Evolutionary conservation across 106 monocot genomes (phyloP).

Genomic region (Chionographis japonica): DNA sequence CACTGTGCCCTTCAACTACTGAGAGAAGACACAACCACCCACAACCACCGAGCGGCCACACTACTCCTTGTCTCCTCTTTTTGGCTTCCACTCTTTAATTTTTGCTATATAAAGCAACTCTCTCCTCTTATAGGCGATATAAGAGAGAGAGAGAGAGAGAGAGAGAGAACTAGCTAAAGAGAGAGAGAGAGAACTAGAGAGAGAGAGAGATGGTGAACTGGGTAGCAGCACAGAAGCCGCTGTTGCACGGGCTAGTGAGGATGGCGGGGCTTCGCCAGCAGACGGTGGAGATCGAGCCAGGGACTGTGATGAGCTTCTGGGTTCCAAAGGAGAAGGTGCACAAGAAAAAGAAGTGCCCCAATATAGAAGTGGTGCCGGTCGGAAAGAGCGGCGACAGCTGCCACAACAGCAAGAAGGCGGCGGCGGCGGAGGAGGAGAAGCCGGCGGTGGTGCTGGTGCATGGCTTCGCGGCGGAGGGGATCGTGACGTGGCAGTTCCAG

Average conservation of each 20-base stretch:
- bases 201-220: slow-evolving; percentile 67
- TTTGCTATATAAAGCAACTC: no score
- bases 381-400: not conserved
- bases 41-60: no score
- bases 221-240: slow-evolving; percentile 62
- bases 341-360: slow-evolving; percentile 16
- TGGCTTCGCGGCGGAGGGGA: slow-evolving; percentile 85
- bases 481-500: slow-evolving; percentile 89
- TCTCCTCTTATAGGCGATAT: not conserved
- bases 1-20: no score
- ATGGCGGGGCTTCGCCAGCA: slow-evolving; percentile 56
- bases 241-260: slow-evolving; percentile 53
- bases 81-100: no score
- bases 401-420: not conserved
- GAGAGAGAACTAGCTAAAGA: not conserved
- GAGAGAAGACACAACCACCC: no score
- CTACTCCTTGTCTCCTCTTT: no score
- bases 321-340: slow-evolving; percentile 45
- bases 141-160: not conserved
- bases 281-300: slow-evolving; percentile 58
- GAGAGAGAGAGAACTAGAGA: not conserved
- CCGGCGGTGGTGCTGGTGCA: slow-evolving; percentile 81
- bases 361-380: slow-evolving; percentile 25
- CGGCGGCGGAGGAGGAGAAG: slow-evolving; percentile 23
- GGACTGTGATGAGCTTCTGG: slow-evolving; percentile 76